These are phyloP conservation scores for Geranium incanum DNA, from an alignment of 441 rosid species.

Conservation along the genomic window DNA sequence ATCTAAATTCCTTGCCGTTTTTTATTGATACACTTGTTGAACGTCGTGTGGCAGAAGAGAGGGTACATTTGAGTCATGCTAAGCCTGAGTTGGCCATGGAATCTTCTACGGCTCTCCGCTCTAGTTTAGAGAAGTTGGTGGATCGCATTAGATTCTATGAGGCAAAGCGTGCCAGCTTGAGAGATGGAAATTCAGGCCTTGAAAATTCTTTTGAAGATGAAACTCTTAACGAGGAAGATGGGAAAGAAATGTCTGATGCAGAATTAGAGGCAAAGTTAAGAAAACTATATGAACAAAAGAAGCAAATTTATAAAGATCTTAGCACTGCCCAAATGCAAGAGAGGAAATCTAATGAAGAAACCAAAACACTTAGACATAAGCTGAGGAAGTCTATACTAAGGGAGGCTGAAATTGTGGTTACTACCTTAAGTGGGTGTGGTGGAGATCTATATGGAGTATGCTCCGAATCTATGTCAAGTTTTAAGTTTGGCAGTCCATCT, in stretches of 20 bases:
- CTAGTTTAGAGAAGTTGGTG: constrained; percentile 75
- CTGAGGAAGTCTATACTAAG: constrained; percentile 67
- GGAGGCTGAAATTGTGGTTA: constrained; percentile 94
- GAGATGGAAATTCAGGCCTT: constrained; percentile 48
- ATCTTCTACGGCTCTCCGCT: constrained; percentile 57
- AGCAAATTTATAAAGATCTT: constrained; percentile 77
- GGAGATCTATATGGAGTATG: constrained; percentile 96
- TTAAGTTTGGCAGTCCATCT: constrained; percentile 65
- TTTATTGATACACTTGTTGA: constrained; percentile 89
- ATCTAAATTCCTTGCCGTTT: constrained; percentile 77
- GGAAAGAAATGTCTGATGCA: constrained; percentile 58
- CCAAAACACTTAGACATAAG: constrained; percentile 59
- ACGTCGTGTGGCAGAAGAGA: constrained; percentile 76
- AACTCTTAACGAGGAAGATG: constrained; percentile 37
- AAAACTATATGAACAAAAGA: constrained; percentile 78
- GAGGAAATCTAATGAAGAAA: constrained; percentile 66
- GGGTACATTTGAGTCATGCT: constrained; percentile 35
- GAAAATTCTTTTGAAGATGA: constrained; percentile 44
- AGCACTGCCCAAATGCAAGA: constrained; percentile 78
- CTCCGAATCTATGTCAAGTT: constrained; percentile 65
- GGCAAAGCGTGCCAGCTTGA: constrained; percentile 84
- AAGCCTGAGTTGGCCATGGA: constrained; percentile 37
- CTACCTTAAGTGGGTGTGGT: constrained; percentile 97
- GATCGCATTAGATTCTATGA: constrained; percentile 73
- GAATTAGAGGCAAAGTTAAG: constrained; percentile 60